Evolutionary conservation across 1,139 yeast genomes (phyloP), one percentile per base, ranked within the genome.

Genomic region (Ogataea hybrid): DNA sequence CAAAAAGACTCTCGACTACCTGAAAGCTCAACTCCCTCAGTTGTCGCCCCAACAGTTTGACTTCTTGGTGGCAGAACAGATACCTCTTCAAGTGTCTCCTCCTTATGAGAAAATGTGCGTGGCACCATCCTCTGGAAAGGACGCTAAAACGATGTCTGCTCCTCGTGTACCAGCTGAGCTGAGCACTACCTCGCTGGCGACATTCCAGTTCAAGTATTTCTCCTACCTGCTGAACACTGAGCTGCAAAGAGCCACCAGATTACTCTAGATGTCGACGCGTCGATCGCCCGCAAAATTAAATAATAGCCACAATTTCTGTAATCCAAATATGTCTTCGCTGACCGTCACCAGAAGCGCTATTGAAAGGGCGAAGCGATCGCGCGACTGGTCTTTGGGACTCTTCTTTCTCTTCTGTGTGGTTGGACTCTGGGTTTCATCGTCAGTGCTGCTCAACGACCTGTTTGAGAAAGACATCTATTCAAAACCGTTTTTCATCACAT

Each of bases 401-500:
- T 54, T 83, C 22, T 77, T 86, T 63, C 71, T 90, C 20, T 70
- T 79, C 1, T 70, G 84, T 28, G 97, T 90, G 42, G 86, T 90
- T 16, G 60, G 85, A 1, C 75, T 88, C 28, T 90, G 97, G 97
- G 96, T 89, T 22, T 69, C 83, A 38, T 86, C 95, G 3, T 85
- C 95, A 11, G 89, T 88, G 55, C 60, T 89, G 33, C 82, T 89
- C 22, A 86, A 83, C 61, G 81, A 79, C 40, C 67, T 84, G 40
- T 84, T 85, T 49, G 90, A 82, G 52, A 73, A 77, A 38, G 77
- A 75, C 47, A 69, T 73, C 23, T 92, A 89, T 62, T 67, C 89
- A 38, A 92, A 92, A 63, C 98, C 98, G n/a, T 90, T 88, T 59
- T 77, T 90, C 51, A 85, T 92, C 53, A 92, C 98, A 1, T 92